A percentile compares a stretch with the other conserved stretches of the same genome.
Conservation (phyloP, 345 rosid species). For the Eucalyptus victrix region DNA sequence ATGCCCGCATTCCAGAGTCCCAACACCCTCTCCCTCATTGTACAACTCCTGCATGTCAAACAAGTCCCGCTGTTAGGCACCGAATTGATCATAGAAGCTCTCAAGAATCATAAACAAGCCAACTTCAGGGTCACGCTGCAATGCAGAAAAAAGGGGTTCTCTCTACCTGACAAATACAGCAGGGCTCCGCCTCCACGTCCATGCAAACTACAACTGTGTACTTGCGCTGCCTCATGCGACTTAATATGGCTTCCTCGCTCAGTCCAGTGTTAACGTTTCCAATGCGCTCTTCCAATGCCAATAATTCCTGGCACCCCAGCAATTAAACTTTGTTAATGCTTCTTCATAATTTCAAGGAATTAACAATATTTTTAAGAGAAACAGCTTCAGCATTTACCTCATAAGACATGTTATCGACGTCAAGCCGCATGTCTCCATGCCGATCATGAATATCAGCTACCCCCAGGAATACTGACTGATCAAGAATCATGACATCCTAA, state of each 20-base stretch:
- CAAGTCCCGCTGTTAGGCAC: not conserved
- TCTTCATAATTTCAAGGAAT: not conserved
- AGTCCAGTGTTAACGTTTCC: slow-evolving; percentile 88
- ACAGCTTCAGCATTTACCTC: slow-evolving; percentile 38
- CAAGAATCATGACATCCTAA: slow-evolving; percentile 81
- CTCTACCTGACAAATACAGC: slow-evolving; percentile 83
- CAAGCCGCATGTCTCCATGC: slow-evolving; percentile 91
- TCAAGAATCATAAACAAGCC: not conserved
- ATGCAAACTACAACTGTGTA: not conserved
- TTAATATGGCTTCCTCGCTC: slow-evolving; percentile 49
- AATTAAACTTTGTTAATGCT: not conserved
- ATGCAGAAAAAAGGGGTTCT: not conserved
- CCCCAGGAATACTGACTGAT: slow-evolving; percentile 55
- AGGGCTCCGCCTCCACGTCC: slow-evolving; percentile 60
- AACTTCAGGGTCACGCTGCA: not conserved
- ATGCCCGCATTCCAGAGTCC: slow-evolving; percentile 7
- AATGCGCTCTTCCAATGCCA: slow-evolving; percentile 88
- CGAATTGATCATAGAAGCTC: not conserved
- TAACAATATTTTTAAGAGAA: not conserved
- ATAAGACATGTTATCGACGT: slow-evolving; percentile 95
- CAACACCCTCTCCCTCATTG: not conserved
- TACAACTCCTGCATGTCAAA: not conserved
- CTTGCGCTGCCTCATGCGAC: slow-evolving; percentile 32
- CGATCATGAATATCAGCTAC: slow-evolving; percentile 61
- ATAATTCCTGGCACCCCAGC: slow-evolving; percentile 47